Evolutionary conservation across 2,329 filamentous ascomycete species (phyloP), one percentile per base, ranked within the genome.

Genomic region (Gliomastix tumulicola): DNA sequence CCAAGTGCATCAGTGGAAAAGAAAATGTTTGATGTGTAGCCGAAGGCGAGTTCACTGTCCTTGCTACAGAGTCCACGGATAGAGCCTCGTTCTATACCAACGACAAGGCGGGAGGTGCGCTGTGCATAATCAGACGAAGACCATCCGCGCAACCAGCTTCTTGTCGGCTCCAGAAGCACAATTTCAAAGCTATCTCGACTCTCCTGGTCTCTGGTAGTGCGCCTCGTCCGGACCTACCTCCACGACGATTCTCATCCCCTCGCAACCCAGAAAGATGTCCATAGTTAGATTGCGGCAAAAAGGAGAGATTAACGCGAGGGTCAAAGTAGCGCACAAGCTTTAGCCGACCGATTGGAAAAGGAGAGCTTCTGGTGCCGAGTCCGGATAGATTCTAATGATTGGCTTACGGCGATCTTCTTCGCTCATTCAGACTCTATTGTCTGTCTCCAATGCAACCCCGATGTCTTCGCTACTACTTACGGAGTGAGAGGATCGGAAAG

Each of bases 341-440:
- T 51, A 36, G 33, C 32, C 11, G 44, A 47, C 37, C 25, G 46
- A 30, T 35, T 49, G 23, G 34, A 48, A 21, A 20, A 39, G 7
- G 32, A 48, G 34, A 41, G 47, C 13, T 50, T 48, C 35, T 47
- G 34, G 39, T 44, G 30, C 30, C 40, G 34, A 22, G 42, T 50
- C 8, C 37, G 43, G 16, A 27, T 47, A 21, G 36, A 40, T 36
- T 16, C n/a, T 32, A 36, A 45, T 36, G 19, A 31, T 12, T 39
- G 40, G 13, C 35, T 49, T 21, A 49, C 35, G 37, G 41, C 41
- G 33, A 31, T 52, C 11, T 39, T 50, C 8, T 50, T 49, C 33
- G 43, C 48, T 15, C 39, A 50, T 41, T 47, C 37, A 30, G 38
- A 47, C n/a, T 50, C 42, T 30, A 33, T 49, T 3, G 34, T 17